Conservation (phyloP, 2,329 filamentous ascomycete species). For the Cytospora schulzeri region DNA sequence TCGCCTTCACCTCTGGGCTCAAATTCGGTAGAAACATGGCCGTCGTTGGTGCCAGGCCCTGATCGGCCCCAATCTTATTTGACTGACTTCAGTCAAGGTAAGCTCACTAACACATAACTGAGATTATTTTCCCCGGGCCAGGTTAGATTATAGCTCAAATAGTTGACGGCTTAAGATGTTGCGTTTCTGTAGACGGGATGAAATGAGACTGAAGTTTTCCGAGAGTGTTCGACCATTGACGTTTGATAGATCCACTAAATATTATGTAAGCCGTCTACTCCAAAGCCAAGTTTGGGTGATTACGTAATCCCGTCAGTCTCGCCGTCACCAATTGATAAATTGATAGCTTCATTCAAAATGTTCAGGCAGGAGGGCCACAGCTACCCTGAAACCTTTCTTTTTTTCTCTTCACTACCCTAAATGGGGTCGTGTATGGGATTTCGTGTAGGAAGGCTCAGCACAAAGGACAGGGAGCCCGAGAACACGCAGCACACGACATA, state of each 20-base stretch:
- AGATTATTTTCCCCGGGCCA: background rate
- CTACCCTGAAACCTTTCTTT: too few species aligned
- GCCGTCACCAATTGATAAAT: too few species aligned
- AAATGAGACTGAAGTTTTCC: background rate
- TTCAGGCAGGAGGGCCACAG: too few species aligned
- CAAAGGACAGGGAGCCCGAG: too few species aligned
- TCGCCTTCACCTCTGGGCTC: conserved; percentile 17
- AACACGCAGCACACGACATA: too few species aligned
- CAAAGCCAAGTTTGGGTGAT: too few species aligned
- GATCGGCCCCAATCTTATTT: background rate
- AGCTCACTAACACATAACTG: background rate
- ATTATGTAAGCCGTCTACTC: background rate
- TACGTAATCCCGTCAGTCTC: too few species aligned
- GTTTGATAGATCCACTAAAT: background rate
- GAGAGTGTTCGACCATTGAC: background rate
- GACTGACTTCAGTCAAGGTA: background rate
- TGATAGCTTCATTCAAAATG: too few species aligned
- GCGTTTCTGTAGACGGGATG: background rate
- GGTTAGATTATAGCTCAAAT: background rate
- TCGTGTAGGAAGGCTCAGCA: too few species aligned
- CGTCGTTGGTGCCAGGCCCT: conserved; percentile 1
- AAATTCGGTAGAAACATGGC: background rate
- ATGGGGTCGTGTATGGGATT: too few species aligned
- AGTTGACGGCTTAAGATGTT: background rate
- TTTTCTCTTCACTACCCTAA: too few species aligned